phyloP scores from a whole-genome alignment of 768 basidiomycete species.

The Leccinum variicolor region DNA sequence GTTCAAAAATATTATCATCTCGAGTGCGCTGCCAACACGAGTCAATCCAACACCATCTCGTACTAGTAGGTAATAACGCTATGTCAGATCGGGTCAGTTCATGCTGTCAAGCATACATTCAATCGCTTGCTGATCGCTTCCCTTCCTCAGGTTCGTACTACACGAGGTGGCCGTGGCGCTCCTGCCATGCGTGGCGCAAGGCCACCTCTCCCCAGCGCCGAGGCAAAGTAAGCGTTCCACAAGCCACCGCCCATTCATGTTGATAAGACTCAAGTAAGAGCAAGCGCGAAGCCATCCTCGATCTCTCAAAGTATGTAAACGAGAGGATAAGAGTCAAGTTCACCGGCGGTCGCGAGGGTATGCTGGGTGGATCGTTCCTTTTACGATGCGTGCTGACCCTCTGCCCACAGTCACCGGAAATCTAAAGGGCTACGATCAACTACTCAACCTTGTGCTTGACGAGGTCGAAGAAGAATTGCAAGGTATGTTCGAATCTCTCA shows the following conservation, averaged over 20 bases:
- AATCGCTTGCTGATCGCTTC: constrained; percentile 22
- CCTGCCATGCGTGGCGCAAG: constrained; percentile 26
- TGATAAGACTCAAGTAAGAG: constrained; percentile 34
- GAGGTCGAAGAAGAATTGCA: constrained; percentile 84
- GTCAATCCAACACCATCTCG: constrained; percentile 11
- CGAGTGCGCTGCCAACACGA: constrained; percentile 10
- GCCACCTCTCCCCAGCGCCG: constrained; percentile 13
- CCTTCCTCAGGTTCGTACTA: constrained; percentile 50
- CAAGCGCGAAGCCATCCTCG: constrained; percentile 91
- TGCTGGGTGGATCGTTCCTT: background rate
- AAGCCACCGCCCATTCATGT: constrained; percentile 14
- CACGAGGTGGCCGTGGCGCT: constrained; percentile 45
- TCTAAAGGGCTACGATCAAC: constrained; percentile 93
- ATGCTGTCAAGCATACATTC: background rate
- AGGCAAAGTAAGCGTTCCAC: constrained; percentile 26
- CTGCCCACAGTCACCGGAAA: constrained; percentile 71
- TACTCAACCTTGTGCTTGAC: constrained; percentile 95
- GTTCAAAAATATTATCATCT: constrained; percentile 29
- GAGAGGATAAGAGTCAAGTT: constrained; percentile 94
- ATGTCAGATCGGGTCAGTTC: constrained; percentile 33
- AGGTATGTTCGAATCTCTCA: constrained; percentile 39
- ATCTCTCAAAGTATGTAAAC: constrained; percentile 92
- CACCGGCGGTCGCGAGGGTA: constrained; percentile 96
- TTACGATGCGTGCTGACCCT: background rate
- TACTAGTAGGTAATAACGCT: constrained; percentile 18